Percentiles rank a stretch among this genome's conserved stretches.
These are phyloP conservation scores for Paraphoma sp. DNA, from an alignment of 2,329 filamentous ascomycete species.

Conservation along the genomic window DNA sequence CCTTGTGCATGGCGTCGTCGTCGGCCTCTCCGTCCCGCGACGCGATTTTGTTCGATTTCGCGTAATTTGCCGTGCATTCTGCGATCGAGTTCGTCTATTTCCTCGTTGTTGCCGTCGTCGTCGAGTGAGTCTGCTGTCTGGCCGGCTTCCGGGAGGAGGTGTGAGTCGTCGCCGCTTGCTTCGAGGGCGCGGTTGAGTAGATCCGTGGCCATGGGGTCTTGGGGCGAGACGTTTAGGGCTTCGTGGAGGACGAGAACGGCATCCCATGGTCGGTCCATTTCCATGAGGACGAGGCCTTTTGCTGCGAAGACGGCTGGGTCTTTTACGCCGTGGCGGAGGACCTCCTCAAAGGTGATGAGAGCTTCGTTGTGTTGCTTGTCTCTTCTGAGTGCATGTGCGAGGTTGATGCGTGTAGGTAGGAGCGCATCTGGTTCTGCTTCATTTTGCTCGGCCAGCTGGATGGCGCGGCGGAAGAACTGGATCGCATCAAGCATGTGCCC, in stretches of 20 bases:
- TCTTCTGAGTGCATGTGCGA: constrained; percentile 86
- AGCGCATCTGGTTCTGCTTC: constrained; percentile 83
- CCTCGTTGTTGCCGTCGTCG: constrained; percentile 28
- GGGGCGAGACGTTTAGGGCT: constrained; percentile 77
- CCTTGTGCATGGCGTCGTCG: constrained; percentile 54
- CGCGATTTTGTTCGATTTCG: constrained; percentile 54
- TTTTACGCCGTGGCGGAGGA: constrained; percentile 81
- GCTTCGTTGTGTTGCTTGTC: constrained; percentile 73
- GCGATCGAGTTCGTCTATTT: constrained; percentile 61
- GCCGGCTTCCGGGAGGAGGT: constrained; percentile 1
- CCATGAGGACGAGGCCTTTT: constrained; percentile 84
- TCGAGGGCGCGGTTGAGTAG: constrained; percentile 71
- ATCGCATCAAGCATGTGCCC: constrained; percentile 77
- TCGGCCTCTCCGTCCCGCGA: constrained; percentile 62
- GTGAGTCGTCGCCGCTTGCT: constrained; percentile 47
- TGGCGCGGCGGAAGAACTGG: constrained; percentile 76
- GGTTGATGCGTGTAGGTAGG: constrained; percentile 83
- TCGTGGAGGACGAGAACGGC: constrained; percentile 86
- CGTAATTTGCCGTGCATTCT: constrained; percentile 60
- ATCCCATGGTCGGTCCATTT: constrained; percentile 75
- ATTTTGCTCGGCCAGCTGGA: constrained; percentile 79
- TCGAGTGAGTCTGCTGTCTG: constrained; percentile 2
- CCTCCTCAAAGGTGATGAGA: constrained; percentile 83
- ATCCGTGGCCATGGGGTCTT: constrained; percentile 83
- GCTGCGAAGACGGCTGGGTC: constrained; percentile 80